A percentile compares a stretch with the other conserved stretches of the same genome.
These are phyloP conservation scores for Penicillium sp. DNA, from an alignment of 2,329 filamentous ascomycete genomes.

Conservation along the genomic window DNA sequence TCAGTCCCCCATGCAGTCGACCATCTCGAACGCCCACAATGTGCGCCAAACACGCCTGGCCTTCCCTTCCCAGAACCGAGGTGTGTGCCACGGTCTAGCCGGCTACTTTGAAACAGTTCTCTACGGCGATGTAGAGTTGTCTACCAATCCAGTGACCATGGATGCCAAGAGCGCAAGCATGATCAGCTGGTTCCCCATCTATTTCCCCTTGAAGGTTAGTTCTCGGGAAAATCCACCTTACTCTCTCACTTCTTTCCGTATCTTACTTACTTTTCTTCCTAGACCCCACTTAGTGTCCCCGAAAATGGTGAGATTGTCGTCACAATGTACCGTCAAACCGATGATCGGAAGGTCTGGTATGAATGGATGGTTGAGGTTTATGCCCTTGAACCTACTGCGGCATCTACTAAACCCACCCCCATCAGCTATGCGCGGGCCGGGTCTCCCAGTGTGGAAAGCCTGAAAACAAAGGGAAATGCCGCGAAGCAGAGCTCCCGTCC, in stretches of 20 bases:
- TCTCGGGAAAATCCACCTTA: background rate
- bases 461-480: slow-evolving; percentile 19
- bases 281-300: slow-evolving; percentile 84
- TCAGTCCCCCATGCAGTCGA: slow-evolving; percentile 31
- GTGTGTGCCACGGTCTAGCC: slow-evolving; percentile 83
- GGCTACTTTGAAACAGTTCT: slow-evolving; percentile 98
- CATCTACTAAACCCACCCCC: slow-evolving; percentile 21
- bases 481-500: slow-evolving; percentile 14
- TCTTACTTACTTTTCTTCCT: background rate
- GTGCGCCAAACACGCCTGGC: slow-evolving; percentile 72
- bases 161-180: slow-evolving; percentile 92
- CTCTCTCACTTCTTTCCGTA: background rate
- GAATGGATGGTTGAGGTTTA: slow-evolving; percentile 95
- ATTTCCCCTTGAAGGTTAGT: slow-evolving; percentile 87
- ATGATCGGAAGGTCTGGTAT: slow-evolving; percentile 96
- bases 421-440: slow-evolving; percentile 32
- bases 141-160: slow-evolving; percentile 88
- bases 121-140: slow-evolving; percentile 81
- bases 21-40: slow-evolving; percentile 86
- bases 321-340: slow-evolving; percentile 94
- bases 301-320: slow-evolving; percentile 81
- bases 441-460: slow-evolving; percentile 26
- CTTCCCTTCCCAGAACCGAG: slow-evolving; percentile 74
- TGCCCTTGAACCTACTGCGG: slow-evolving; percentile 35
- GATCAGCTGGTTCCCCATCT: slow-evolving; percentile 99